phyloP scores from a whole-genome alignment of 2,329 filamentous ascomycete genomes.

The Cryphonectria parasitica region DNA sequence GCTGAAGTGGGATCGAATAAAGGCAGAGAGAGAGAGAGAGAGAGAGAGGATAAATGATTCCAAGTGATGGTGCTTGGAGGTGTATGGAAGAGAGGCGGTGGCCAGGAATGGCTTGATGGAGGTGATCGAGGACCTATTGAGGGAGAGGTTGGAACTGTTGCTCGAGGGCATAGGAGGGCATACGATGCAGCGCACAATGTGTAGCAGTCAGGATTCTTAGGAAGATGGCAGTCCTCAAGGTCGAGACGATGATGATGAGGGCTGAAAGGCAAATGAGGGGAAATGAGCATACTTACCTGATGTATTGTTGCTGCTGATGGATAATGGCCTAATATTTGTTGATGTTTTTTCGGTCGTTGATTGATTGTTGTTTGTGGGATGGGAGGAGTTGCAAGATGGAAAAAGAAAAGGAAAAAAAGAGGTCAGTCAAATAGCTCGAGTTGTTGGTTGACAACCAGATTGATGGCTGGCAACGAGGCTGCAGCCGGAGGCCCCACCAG shows the following conservation, averaged over 20 bases:
- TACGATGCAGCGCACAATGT: neutral
- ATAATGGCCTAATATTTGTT: no score
- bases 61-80: neutral
- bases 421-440: neutral
- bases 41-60: no score
- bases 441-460: neutral
- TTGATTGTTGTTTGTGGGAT: neutral
- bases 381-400: neutral
- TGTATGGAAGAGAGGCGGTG: neutral
- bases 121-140: neutral
- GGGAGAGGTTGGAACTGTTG: neutral
- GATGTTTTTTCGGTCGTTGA: neutral
- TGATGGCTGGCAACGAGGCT: neutral
- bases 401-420: neutral
- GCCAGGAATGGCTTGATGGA: neutral
- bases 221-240: neutral
- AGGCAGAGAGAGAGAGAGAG: neutral
- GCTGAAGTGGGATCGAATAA: neutral
- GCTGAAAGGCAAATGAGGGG: neutral
- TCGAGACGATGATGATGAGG: neutral
- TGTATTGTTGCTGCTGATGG: neutral
- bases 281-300: neutral
- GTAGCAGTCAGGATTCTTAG: neutral
- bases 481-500: neutral
- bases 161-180: neutral